Evolutionary conservation across 371 early-diverging fungal species (phyloP), one percentile per base, ranked within the genome.

Genomic region (Mucor sp.): DNA sequence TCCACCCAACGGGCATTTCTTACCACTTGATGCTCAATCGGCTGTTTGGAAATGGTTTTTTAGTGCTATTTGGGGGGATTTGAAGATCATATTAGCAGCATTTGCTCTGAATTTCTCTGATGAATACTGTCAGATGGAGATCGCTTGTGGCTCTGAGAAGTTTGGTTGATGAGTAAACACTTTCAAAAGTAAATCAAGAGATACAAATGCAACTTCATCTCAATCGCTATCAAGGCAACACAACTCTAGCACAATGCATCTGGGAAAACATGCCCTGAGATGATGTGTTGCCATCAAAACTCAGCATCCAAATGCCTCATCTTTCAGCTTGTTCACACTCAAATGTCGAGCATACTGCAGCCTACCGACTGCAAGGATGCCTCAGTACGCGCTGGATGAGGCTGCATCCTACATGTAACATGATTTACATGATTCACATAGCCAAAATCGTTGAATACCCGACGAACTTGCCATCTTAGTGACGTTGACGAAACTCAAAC

Each of bases 401-500:
- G 37, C 37, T 14, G 1, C 37, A 12, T 37, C 37, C 37, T 2
- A 50, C 23, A 25, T 11, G 50, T 50, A 50, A 50, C 12, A 25
- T 50, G 50, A 25, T 50, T 23, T 23, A 50, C 23, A 23, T 50
- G 50, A 50, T 50, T 50, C 12, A 50, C 50, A 23, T 50, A 50
- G 9, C 23, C 23, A 47, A n/a, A 50, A 50, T 50, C 50, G 50
- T 50, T 50, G 23, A 50, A 50, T 50, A 50, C 11, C 50, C 50
- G 50, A 50, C 50, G 50, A 25, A 23, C 25, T 23, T 37, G 37
- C 37, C 37, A 33, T 19, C 23, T 50, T 50, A 25, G 50, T 50
- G 50, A 50, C 50, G 50, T 50, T 50, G 50, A 50, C 50, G 50
- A 48, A 50, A 50, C 50, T 19, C 50, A 50, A 50, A 50, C 50